Base-by-base conservation (phyloP, 1,284 basidiomycete species). In the Trametes polyzona region DNA sequence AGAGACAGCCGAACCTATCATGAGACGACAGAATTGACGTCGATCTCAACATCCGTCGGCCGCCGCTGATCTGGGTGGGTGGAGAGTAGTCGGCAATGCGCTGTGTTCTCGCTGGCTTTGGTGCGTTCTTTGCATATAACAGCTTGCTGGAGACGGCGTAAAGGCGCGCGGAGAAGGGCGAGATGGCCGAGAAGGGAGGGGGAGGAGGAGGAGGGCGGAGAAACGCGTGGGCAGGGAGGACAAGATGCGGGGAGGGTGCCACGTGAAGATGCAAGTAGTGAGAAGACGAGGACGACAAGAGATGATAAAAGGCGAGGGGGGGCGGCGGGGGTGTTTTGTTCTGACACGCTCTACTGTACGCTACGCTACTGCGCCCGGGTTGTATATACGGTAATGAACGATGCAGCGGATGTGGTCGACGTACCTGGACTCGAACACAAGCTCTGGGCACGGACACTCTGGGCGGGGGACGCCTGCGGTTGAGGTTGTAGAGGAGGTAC, bases 361-460 rank as follows among this genome's bases (percentile, higher is more conserved):
- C n/a, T 43, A 26, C 41, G 23, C 21, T 42, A 12, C 40, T 24
- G 5, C 26, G 27, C 14, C 14, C 33, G 11, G 41, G 14, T 14
- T 42, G 39, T 55, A 43, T n/a, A 51, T 62, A 62, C 51, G 46
- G 42, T 19, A 8, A 53, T 55, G 54, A 54, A 52, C 47, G 57
- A 81, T 82, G 80, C 78, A 81, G 64, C 73, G 80, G 32, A 70
- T 78, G 56, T 81, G 80, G 80, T 81, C 79, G 32, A 77, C 75
- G 8, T 82, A 81, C 64, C 76, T 82, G 11, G 78, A 76, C 63
- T 65, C 62, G 12, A 51, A 52, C 37, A 56, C 55, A 29, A 55
- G 49, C 42, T 55, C 57, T 27, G 52, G 59, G 21, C 57, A 62
- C 47, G 58, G 60, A 12, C 49, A 52, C 36, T 2, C 36, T 26